Conservation (phyloP, 306 rosid species). For the Trifolium pratense region DNA sequence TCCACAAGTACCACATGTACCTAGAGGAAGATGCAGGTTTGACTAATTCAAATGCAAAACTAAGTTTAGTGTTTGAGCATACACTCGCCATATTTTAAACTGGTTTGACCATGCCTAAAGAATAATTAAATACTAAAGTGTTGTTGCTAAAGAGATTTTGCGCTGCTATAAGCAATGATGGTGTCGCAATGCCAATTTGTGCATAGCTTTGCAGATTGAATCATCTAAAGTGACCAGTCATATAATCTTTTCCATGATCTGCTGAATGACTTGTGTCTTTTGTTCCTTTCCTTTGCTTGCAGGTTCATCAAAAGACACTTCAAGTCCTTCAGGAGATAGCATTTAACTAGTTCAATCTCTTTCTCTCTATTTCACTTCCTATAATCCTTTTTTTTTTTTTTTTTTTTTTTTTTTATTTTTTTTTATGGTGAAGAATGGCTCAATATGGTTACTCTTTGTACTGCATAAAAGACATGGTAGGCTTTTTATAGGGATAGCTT, state of each 20-base stretch:
- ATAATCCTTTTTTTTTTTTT: neutral
- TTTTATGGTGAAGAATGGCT: constrained; percentile 11
- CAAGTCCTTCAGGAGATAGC: constrained; percentile 88
- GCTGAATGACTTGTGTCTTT: constrained; percentile 24
- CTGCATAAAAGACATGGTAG: constrained; percentile 37
- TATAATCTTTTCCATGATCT: constrained; percentile 8
- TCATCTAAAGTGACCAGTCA: constrained; percentile 17
- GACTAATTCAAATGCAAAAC: neutral
- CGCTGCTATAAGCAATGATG: neutral
- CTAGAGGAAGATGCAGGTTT: neutral
- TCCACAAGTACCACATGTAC: neutral
- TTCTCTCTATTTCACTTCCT: neutral
- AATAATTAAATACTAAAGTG: neutral
- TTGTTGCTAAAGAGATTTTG: neutral
- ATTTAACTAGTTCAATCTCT: constrained; percentile 47
- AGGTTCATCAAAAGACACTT: constrained; percentile 94
- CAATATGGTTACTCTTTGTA: constrained; percentile 29
- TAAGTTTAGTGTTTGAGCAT: neutral
- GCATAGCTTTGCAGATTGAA: neutral
- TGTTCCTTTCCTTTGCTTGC: constrained; percentile 45
- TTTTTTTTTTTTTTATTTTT: no score
- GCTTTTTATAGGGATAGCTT: constrained; percentile 37
- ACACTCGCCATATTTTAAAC: neutral
- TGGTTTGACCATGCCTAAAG: neutral
- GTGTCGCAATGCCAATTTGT: neutral